phyloP scores from a whole-genome alignment of 2,329 filamentous ascomycete genomes.

The Diaporthe citrichinensis region DNA sequence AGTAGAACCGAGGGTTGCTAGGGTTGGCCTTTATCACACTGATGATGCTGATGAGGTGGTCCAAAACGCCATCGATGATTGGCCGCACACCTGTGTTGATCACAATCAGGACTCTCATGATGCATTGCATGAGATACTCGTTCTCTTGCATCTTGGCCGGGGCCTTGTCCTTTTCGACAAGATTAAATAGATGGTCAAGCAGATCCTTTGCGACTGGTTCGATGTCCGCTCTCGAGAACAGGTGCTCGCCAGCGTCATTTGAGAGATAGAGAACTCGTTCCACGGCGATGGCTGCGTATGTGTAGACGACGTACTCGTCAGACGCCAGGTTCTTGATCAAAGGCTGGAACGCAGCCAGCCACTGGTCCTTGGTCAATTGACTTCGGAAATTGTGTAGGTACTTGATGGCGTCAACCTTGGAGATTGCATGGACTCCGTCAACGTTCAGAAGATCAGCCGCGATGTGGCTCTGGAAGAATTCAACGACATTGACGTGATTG shows the following conservation, averaged over 20 bases:
- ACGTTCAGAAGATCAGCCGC: slow-evolving; percentile 85
- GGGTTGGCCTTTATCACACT: slow-evolving; percentile 94
- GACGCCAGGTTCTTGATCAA: slow-evolving; percentile 93
- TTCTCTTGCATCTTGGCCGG: slow-evolving; percentile 98
- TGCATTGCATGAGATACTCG: slow-evolving; percentile 98
- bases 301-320: slow-evolving; percentile 95
- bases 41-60: slow-evolving; percentile 89
- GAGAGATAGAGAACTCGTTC: slow-evolving; percentile 90
- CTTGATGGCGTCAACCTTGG: slow-evolving; percentile 98
- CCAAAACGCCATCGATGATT: slow-evolving; percentile 83
- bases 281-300: slow-evolving; percentile 96
- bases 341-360: slow-evolving; percentile 89
- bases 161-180: slow-evolving; percentile 87
- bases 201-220: slow-evolving; percentile 87
- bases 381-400: slow-evolving; percentile 98
- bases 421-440: slow-evolving; percentile 80
- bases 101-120: slow-evolving; percentile 97
- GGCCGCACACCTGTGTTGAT: slow-evolving; percentile 85
- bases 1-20: slow-evolving; percentile 98
- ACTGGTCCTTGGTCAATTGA: slow-evolving; percentile 91
- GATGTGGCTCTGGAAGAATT: slow-evolving; percentile 95
- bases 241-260: slow-evolving; percentile 79
- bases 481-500: slow-evolving; percentile 86
- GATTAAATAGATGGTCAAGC: slow-evolving; percentile 88
- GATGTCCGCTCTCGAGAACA: slow-evolving; percentile 86